A percentile compares a stretch with the other conserved stretches of the same genome.
These are phyloP conservation scores for Phalaenopsis equestris DNA, from an alignment of 106 monocot species.

Conservation along the genomic window DNA sequence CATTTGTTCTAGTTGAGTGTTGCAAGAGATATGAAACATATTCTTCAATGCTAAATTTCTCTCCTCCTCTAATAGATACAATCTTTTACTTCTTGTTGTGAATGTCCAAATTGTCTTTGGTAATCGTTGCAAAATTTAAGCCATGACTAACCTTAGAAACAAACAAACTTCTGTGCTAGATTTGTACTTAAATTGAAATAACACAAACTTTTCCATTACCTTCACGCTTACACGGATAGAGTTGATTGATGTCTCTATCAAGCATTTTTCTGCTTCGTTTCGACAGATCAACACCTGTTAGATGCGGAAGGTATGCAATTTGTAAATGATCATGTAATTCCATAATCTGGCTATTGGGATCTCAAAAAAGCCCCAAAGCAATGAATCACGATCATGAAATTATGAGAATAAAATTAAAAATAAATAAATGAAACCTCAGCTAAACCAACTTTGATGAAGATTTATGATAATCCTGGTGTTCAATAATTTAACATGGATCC, in stretches of 20 bases:
- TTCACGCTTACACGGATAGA: slow-evolving; percentile 96
- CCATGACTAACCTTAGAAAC: background rate
- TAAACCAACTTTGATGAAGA: background rate
- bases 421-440: background rate
- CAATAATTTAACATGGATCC: too few relatives aligned
- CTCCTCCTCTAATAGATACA: background rate
- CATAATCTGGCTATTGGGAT: background rate
- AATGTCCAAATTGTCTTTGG: background rate
- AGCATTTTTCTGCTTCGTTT: slow-evolving; percentile 95
- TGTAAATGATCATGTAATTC: background rate
- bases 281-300: slow-evolving; percentile 84
- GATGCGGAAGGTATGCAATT: background rate
- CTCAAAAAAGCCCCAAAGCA: background rate
- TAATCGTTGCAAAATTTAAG: background rate
- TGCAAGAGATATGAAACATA: background rate
- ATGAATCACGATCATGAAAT: background rate
- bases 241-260: slow-evolving; percentile 96
- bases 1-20: background rate
- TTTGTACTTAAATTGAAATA: background rate
- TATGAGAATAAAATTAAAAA: slow-evolving; percentile 5
- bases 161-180: background rate
- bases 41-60: too few relatives aligned
- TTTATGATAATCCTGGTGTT: background rate
- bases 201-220: slow-evolving; percentile 23
- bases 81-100: background rate